Evolutionary conservation across 2,329 filamentous ascomycete genomes (phyloP), one percentile per base, ranked within the genome.

Genomic region (Colletotrichum sp.): DNA sequence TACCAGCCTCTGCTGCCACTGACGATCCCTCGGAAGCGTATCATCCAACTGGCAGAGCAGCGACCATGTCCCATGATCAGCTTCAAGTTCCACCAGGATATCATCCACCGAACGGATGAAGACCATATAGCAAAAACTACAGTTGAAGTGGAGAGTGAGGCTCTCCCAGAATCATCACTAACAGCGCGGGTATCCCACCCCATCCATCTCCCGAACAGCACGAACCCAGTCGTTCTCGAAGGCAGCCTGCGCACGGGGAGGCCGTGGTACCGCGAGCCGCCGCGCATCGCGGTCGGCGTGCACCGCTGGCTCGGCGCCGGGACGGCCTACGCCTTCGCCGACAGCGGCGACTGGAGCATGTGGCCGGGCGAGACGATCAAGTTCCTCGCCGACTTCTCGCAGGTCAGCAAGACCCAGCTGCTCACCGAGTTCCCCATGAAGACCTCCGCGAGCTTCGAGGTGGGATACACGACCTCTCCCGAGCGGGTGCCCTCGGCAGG

Each of bases 271-370:
- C 71, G 64, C 12, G 77, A 78, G 6, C 73, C 78, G 16, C 84
- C 83, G 2, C 80, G 81, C 5, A 68, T 83, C 15, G 81, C 82
- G 11, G 72, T 85, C 8, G 85, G 84, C 5, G 72, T 85, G 7
- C 83, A 84, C 66, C 81, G 83, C 27, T 81, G 81, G 11, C 74
- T 85, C 3, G 81, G 80, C 1, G 75, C 79, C 16, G 86, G 86
- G 8, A 84, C 81, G 0, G 81, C 80, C 13, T 88, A 87, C 63
- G 65, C 85, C 44, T 82, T 85, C 28, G 81, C 82, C 6, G 87
- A 89, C 77, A 87, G 82, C 48, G 87, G 87, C 6, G 84, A 86
- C 66, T 87, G 86, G 85, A 77, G 73, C 12, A 67, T 81, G 8
- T 68, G 75, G 30, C 79, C 78, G 0, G 78, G 81, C 5, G 77